Base-by-base conservation (phyloP, 2,329 filamentous ascomycete genomes). In the Fusarium sp. region DNA sequence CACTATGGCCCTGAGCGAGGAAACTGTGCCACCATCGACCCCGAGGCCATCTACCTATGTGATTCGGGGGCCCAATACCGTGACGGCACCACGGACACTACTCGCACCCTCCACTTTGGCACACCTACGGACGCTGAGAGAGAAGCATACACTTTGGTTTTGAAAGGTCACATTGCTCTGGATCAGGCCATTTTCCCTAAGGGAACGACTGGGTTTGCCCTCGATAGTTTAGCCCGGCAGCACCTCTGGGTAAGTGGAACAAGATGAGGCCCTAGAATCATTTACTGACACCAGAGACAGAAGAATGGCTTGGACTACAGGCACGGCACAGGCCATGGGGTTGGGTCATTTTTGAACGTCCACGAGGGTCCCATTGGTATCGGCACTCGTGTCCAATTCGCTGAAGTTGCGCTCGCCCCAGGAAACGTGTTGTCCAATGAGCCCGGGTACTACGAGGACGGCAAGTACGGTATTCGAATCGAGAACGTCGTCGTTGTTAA, bases 361-460 rank as follows among this genome's bases (percentile, higher is more conserved):
- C 96, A 99, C 78, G 96, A 99, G 82, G 96, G 96, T 0, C 96
- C 96, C 2, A 97, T 99, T 66, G 96, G 96, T 18, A 97, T 99
- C 65, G 96, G 96, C 30, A 98, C 95, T 10, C 89, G 96, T 46
- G 90, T 97, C 40, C 93, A 97, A 75, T 98, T 95, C 78, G 92
- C 94, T 0, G 96, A 99, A 78, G 95, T 98, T 7, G 88, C 96
- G 0, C 86, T 99, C 31, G 89, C 94, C 0, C 87, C 94, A n/a
- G 96, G 96, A 46, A 98, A 99, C 75, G 95, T 99, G 41, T 90
- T 98, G 56, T 98, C 95, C 2, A 94, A 98, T 76, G 94, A 99
- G 81, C 96, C 96, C 2, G 96, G 96, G 31, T 99, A 95, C 83
- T 99, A 99, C 79, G 95, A 98, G 80, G 96, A 99, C 75, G 95